Evolutionary conservation across 768 basidiomycete genomes (phyloP), one percentile per base, ranked within the genome.

Genomic region (Termitomyces sp.): DNA sequence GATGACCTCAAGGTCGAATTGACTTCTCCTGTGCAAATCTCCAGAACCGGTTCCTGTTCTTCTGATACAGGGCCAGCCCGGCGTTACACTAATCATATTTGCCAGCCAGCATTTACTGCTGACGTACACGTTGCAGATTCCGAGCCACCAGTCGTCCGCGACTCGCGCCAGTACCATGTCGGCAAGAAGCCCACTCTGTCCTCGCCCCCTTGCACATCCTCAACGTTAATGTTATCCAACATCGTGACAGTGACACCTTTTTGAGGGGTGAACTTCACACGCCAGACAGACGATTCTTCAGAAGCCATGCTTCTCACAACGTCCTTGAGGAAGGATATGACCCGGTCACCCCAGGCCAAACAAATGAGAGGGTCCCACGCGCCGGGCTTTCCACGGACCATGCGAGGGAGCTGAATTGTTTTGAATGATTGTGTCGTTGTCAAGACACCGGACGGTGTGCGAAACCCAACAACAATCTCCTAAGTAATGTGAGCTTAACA

Each of bases 381-480:
- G 39, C 79, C 81, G 8, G 87, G 79, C 69, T 89, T 92, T 9
- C 85, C 89, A 55, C 90, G 87, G 20, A 94, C 86, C 55, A 88
- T 71, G 35, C 91, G 85, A 55, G 94, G 94, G 49, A 96, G 78
- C 62, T 92, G 80, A 55, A 90, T 81, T 16, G 94, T 96, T 66
- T 87, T 82, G 75, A 94, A 93, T 12, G 82, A 75, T 70, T 91
- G 91, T 7, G 84, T 79, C 4, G 84, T 85, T 15, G 79, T 80
- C 18, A 93, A 70, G 38, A 84, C 76, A 24, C 93, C 94, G n/a
- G 82, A 74, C 16, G 87, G 87, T 35, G 88, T 92, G 51, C 94
- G 87, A 71, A 96, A 96, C 55, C 94, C 94, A 32, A 96, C 92
- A 11, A 94, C 73, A 55, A 96, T 87, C 72, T 92, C 89, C 91